Base-by-base conservation (phyloP, 176 grass and related monocot species). In the Eragrostis nindensis region DNA sequence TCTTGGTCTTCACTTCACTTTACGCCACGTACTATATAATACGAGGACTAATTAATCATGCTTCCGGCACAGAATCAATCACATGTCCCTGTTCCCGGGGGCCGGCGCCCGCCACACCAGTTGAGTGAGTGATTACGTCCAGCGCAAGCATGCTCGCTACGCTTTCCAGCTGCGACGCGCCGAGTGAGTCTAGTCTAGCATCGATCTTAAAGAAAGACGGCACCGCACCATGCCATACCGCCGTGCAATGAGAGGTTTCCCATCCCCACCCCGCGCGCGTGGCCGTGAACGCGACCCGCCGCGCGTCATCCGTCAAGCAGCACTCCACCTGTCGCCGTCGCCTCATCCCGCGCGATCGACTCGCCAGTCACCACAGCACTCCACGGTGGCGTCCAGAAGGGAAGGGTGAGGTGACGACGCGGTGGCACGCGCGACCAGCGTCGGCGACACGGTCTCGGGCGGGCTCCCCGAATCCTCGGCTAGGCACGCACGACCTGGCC, bases 361-460 rank as follows among this genome's bases (percentile, higher is more conserved):
- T 36, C 22, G 12, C 7, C 43, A 1, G 46, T 29, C 62, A 7
- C 15, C 19, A 49, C 55, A 42, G 73, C 5, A 2, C 15, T 39
- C 21, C 75, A 83, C 59, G 68, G 40, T 13, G 68, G 86, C 59
- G n/a, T 68, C 75, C 68, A 83, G 74, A 83, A 83, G 74, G 59
- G 22, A n/a, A 5, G 9, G 21, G 25, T 1, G 14, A 10, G 50
- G 7, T 0, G 75, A 62, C 68, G 75, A 89, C 82, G 82, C 76
- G 81, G 82, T 76, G 76, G 70, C 82, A 48, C 0, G 12, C 62
- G 56, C 47, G 87, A 81, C 87, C 46, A 77, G 55, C 87, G 82
- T 85, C 77, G 76, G 76, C 87, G 87, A 89, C 87, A 85, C 87
- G 87, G 87, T 89, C 87, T 66, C 52, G 0, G 40, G 40, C 40